A percentile compares a stretch with the other conserved stretches of the same genome.
phyloP scores from a whole-genome alignment of 1,284 basidiomycete genomes.

The Caloboletus firmus region DNA sequence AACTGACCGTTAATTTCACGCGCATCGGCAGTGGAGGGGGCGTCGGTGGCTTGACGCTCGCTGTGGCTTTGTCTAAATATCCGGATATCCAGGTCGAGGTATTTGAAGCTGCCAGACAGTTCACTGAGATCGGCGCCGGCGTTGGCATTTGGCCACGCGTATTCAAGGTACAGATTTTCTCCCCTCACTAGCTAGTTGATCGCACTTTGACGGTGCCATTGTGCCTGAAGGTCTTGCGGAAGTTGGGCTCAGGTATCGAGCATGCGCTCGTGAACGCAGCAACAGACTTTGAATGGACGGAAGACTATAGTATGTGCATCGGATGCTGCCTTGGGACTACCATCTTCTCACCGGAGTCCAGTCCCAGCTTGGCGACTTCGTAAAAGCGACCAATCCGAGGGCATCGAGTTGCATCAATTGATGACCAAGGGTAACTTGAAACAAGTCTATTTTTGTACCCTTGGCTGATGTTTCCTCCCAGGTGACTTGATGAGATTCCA shows the following conservation, averaged over 20 bases:
- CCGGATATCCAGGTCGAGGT: conserved; percentile 52
- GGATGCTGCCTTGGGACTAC: neutral
- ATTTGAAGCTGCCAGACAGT: conserved; percentile 49
- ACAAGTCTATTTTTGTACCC: neutral
- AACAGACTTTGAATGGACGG: conserved; percentile 38
- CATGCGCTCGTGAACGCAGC: conserved; percentile 43
- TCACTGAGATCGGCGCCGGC: conserved; percentile 57
- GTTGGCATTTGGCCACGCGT: conserved; percentile 52
- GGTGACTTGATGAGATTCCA: conserved; percentile 44
- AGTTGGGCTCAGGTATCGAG: conserved; percentile 46
- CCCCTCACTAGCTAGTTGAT: neutral
- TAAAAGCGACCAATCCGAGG: conserved; percentile 50
- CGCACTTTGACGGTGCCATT: neutral
- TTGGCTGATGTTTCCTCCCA: conserved; percentile 19
- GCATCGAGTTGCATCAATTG: conserved; percentile 47
- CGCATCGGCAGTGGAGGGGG: conserved; percentile 46
- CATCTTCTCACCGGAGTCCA: conserved; percentile 22
- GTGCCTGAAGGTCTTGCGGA: conserved; percentile 48
- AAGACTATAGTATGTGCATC: conserved; percentile 36
- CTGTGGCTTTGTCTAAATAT: conserved; percentile 48
- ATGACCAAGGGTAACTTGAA: conserved; percentile 44
- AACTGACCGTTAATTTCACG: neutral
- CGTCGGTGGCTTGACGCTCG: conserved; percentile 47
- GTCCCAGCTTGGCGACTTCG: conserved; percentile 38
- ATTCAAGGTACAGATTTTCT: conserved; percentile 21